Conservation (phyloP, 805 yeast genomes). For the Saccharomycopsis fibuligera region DNA sequence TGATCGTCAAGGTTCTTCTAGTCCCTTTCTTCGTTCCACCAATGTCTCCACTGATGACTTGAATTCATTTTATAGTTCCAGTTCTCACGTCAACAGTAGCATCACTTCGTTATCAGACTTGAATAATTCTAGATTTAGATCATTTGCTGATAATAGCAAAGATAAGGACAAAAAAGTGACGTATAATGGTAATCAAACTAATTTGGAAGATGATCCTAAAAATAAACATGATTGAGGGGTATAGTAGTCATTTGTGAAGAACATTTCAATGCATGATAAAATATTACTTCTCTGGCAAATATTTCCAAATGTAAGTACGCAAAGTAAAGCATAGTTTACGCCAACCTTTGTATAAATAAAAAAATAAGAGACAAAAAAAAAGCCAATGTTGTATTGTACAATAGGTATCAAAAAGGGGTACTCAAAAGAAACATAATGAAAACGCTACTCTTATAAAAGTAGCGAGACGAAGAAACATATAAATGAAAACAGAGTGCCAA, state of each 20-base stretch:
- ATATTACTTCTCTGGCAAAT: too few species aligned
- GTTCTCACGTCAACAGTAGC: constrained; percentile 15
- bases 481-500: too few species aligned
- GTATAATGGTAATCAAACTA: constrained; percentile 52
- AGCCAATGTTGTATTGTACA: too few species aligned
- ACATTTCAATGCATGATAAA: too few species aligned
- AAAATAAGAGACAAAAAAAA: too few species aligned
- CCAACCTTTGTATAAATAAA: too few species aligned
- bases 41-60: constrained; percentile 29
- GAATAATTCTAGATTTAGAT: constrained; percentile 22
- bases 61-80: constrained; percentile 25
- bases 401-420: too few species aligned
- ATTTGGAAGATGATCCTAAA: constrained; percentile 42
- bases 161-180: constrained; percentile 37
- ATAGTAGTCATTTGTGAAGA: background rate
- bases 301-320: too few species aligned
- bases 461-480: too few species aligned
- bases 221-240: background rate
- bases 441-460: too few species aligned
- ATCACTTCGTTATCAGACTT: constrained; percentile 13
- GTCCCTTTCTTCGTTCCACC: constrained; percentile 27
- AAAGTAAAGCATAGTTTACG: too few species aligned
- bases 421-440: too few species aligned
- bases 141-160: constrained; percentile 25
- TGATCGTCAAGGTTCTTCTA: constrained; percentile 16